phyloP scores from a whole-genome alignment of 2,329 filamentous ascomycete species.

The Colletotrichum ledebouriae region DNA sequence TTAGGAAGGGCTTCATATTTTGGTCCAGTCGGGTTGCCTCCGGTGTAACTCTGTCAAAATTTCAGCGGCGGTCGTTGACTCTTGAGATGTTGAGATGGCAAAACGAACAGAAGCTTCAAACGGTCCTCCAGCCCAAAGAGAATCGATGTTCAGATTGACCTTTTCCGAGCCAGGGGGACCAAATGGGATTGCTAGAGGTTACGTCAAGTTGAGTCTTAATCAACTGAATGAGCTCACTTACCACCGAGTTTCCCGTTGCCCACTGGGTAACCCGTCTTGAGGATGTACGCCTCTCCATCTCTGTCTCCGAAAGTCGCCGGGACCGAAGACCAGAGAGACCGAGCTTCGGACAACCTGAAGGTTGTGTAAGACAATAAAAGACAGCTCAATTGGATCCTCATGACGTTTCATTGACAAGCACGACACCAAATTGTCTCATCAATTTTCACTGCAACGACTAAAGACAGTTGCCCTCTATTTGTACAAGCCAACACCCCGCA shows the following conservation, averaged over 20 bases:
- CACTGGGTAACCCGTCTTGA: conserved; percentile 59
- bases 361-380: neutral
- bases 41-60: conserved; percentile 55
- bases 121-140: conserved; percentile 64
- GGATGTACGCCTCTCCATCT: conserved; percentile 27
- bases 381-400: conserved; percentile 9
- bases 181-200: conserved; percentile 54
- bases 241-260: conserved; percentile 63
- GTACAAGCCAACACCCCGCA: conserved; percentile 2
- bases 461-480: neutral
- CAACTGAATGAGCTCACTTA: conserved; percentile 41
- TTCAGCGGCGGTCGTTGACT: neutral
- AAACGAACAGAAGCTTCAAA: conserved; percentile 56
- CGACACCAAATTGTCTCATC: neutral
- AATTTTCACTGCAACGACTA: too few species aligned
- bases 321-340: conserved; percentile 30
- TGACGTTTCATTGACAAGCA: neutral
- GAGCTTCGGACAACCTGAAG: conserved; percentile 15
- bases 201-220: neutral
- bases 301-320: conserved; percentile 29
- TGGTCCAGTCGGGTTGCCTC: conserved; percentile 58
- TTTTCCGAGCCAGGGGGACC: conserved; percentile 58
- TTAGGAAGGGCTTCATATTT: conserved; percentile 53
- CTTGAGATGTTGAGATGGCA: neutral
- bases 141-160: conserved; percentile 62